These are phyloP conservation scores for Aegilops sharonensis DNA, from an alignment of 176 grass and related monocot species.

Conservation along the genomic window DNA sequence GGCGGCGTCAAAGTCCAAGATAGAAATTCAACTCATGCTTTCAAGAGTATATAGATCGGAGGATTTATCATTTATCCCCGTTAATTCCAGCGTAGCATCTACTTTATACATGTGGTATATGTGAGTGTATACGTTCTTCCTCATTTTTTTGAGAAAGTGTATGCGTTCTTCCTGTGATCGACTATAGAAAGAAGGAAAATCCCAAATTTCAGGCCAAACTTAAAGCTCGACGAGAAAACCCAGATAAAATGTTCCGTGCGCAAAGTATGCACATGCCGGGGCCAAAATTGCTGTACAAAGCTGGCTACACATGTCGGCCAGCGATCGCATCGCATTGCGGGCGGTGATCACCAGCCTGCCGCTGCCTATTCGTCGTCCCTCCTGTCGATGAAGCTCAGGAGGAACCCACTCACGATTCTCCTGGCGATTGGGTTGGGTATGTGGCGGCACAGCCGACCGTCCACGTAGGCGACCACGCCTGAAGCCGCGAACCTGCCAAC, in stretches of 20 bases:
- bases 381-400: constrained; percentile 72
- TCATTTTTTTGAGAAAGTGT: too few species aligned
- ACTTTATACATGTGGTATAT: background rate
- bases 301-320: background rate
- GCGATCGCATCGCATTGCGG: background rate
- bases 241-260: background rate
- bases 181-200: background rate
- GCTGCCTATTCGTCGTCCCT: constrained; percentile 35
- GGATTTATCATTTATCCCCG: background rate
- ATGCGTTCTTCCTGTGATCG: background rate
- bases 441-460: constrained; percentile 71
- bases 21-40: background rate
- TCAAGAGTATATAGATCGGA: too few species aligned
- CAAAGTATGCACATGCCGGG: background rate
- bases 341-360: background rate
- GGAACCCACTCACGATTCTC: constrained; percentile 80
- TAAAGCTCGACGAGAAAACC: background rate
- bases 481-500: constrained; percentile 60
- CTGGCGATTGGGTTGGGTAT: constrained; percentile 81
- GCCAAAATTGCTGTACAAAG: background rate
- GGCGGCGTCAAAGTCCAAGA: too few species aligned
- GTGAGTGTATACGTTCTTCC: too few species aligned
- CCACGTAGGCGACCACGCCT: constrained; percentile 67
- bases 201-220: background rate
- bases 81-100: background rate